phyloP scores from a whole-genome alignment of 495 filamentous ascomycete genomes.

The Chaetomium cochliodes region DNA sequence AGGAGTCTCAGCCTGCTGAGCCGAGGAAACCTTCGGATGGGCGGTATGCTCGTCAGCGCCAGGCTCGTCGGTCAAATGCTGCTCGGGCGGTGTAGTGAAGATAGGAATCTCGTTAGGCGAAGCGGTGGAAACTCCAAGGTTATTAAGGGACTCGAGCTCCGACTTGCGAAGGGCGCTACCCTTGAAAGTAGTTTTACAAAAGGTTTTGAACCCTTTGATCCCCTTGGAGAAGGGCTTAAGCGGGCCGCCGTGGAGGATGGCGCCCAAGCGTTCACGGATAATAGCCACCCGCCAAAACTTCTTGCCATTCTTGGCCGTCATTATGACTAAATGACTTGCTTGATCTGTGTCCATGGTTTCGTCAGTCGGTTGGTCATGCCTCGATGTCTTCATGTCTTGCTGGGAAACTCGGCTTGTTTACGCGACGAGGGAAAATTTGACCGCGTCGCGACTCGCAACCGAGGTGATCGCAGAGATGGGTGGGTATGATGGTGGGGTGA shows the following conservation, averaged over 20 bases:
- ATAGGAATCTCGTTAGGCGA: not conserved
- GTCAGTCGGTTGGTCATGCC: constrained; percentile 6
- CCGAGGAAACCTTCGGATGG: no score
- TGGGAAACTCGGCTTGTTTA: not conserved
- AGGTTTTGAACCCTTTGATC: not conserved
- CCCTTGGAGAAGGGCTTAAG: constrained; percentile 9
- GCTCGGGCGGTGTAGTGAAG: not conserved
- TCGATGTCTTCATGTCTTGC: no score
- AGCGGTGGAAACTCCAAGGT: not conserved
- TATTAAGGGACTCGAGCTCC: not conserved
- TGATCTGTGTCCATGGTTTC: constrained; percentile 5
- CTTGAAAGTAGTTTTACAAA: not conserved
- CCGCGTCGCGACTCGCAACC: constrained; percentile 5
- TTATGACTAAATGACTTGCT: not conserved
- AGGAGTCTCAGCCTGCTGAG: no score
- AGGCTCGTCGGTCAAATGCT: no score
- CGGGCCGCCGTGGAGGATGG: not conserved
- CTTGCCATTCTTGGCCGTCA: not conserved
- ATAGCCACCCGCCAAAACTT: not conserved
- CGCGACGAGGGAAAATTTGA: constrained; percentile 7
- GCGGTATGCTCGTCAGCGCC: no score
- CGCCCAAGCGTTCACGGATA: not conserved
- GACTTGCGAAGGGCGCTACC: not conserved
- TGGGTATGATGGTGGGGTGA: constrained; percentile 1
- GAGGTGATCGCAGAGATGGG: constrained; percentile 1